Evolutionary conservation across 2,329 filamentous ascomycete genomes (phyloP).

Genomic region (Sporothrix pallida): DNA sequence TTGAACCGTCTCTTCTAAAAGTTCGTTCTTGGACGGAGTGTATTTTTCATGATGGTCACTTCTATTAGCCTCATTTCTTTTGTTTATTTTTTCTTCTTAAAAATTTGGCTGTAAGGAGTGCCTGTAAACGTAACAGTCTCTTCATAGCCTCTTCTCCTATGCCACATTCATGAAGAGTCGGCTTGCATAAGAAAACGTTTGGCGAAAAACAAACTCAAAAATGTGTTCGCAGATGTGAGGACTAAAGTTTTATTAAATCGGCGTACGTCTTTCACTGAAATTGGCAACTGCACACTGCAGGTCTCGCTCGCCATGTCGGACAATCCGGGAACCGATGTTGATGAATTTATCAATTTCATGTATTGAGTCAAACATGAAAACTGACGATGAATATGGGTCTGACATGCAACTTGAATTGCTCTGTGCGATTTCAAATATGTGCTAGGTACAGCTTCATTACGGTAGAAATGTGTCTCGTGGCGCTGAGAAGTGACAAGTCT

Average conservation of each 20-base stretch:
- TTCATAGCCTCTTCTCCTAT: too few species aligned
- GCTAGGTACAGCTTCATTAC: not conserved
- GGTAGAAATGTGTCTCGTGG: not conserved
- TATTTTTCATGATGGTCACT: too few species aligned
- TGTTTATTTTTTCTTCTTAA: too few species aligned
- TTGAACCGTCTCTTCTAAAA: not conserved
- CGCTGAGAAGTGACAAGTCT: too few species aligned
- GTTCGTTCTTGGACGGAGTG: not conserved
- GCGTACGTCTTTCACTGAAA: not conserved
- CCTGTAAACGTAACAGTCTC: too few species aligned
- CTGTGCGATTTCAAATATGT: too few species aligned
- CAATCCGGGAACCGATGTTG: not conserved
- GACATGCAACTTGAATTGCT: too few species aligned
- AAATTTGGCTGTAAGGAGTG: too few species aligned
- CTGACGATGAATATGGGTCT: not conserved
- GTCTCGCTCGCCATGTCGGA: slow-evolving; percentile 11
- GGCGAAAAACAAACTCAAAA: not conserved
- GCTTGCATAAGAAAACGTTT: not conserved
- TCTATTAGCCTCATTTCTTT: too few species aligned
- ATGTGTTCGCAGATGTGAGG: not conserved
- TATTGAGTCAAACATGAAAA: not conserved
- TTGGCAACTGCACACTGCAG: not conserved
- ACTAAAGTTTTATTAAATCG: not conserved
- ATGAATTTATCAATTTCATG: not conserved
- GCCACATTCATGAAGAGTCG: not conserved